Evolutionary conservation across 2,329 filamentous ascomycete species (phyloP).

Genomic region (Alternaria sp.): DNA sequence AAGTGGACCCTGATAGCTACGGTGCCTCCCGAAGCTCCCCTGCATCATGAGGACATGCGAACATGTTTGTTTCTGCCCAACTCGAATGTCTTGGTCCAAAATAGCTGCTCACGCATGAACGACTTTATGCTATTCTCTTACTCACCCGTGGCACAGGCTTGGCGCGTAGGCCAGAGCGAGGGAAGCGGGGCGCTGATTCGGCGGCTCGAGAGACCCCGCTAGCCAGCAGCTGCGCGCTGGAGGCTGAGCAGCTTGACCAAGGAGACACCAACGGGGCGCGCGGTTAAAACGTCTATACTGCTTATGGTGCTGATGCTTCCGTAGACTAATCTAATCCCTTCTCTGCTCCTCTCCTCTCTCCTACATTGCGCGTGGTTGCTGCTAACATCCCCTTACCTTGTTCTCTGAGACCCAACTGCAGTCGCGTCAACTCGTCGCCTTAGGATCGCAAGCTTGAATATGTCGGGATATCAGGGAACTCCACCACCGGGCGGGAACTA

Average conservation of each 20-base stretch:
- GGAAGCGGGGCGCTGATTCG: slow-evolving; percentile 30
- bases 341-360: slow-evolving; percentile 1
- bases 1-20: slow-evolving; percentile 17
- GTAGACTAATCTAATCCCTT: slow-evolving; percentile 12
- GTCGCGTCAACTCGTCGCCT: background rate
- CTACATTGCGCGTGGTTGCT: slow-evolving; percentile 2
- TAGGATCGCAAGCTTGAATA: slow-evolving; percentile 11
- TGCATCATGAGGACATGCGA: background rate
- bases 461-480: slow-evolving; percentile 41
- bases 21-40: slow-evolving; percentile 1
- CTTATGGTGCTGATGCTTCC: slow-evolving; percentile 31
- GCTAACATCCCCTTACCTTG: background rate
- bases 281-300: slow-evolving; percentile 22
- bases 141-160: slow-evolving; percentile 21
- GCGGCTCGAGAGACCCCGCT: slow-evolving; percentile 41
- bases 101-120: slow-evolving; percentile 1
- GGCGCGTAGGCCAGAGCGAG: slow-evolving; percentile 13
- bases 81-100: background rate
- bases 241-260: slow-evolving; percentile 44
- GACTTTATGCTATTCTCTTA: background rate
- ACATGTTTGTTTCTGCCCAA: slow-evolving; percentile 1
- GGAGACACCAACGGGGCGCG: slow-evolving; percentile 17
- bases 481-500: slow-evolving; percentile 47
- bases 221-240: slow-evolving; percentile 36
- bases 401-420: background rate